phyloP scores from a whole-genome alignment of 495 filamentous ascomycete genomes.

The Penicillium silybi region DNA sequence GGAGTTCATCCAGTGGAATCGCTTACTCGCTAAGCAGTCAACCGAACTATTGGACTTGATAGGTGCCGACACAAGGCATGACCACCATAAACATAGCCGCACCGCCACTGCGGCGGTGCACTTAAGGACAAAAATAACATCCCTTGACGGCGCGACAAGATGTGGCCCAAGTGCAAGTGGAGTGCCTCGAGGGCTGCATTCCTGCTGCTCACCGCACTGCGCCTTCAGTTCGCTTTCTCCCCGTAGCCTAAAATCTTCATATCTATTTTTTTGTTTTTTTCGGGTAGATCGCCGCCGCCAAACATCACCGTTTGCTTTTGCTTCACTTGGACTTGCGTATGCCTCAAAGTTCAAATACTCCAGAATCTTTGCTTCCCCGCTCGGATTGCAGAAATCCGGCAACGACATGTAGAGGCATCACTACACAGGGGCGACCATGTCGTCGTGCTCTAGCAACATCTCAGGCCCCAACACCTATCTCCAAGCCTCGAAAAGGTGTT shows the following conservation, averaged over 20 bases:
- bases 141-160: constrained; percentile 4
- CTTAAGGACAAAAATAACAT: constrained; percentile 14
- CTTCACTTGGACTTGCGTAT: constrained; percentile 35
- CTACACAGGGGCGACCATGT: constrained; percentile 71
- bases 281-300: neutral
- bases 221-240: neutral
- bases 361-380: constrained; percentile 72
- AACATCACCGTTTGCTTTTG: neutral
- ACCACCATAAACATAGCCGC: neutral
- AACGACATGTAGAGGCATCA: constrained; percentile 85
- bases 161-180: constrained; percentile 14
- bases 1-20: too few relatives aligned
- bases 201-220: constrained; percentile 16
- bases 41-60: too few relatives aligned
- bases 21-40: neutral
- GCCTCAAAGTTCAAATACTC: constrained; percentile 78
- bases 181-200: constrained; percentile 6
- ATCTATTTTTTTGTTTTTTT: neutral
- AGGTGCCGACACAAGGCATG: too few relatives aligned
- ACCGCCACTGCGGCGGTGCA: constrained; percentile 31
- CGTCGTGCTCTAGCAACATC: constrained; percentile 57
- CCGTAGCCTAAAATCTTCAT: neutral
- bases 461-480: constrained; percentile 30
- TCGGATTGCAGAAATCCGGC: constrained; percentile 79
- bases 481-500: constrained; percentile 32